phyloP scores from a whole-genome alignment of 768 basidiomycete species.

The Cystofilobasidium capitatum region DNA sequence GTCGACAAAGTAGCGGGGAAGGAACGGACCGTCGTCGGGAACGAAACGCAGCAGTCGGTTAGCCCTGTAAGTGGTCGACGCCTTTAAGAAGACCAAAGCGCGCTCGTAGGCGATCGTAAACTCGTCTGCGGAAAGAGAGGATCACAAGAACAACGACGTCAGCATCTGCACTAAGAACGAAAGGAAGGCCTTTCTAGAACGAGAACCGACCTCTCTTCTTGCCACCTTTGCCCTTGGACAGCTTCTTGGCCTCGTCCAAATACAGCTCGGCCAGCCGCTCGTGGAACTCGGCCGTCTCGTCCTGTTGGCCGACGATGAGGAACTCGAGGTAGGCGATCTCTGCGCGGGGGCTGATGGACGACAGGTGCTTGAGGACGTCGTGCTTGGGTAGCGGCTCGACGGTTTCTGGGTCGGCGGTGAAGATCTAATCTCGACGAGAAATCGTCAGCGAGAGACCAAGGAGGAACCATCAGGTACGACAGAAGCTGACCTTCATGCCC shows the following conservation, averaged over 20 bases:
- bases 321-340: constrained; percentile 60
- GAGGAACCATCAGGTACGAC: not conserved
- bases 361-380: constrained; percentile 67
- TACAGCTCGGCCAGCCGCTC: constrained; percentile 84
- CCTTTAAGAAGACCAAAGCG: constrained; percentile 65
- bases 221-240: constrained; percentile 42
- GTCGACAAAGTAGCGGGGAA: not conserved
- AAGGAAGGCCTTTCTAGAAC: constrained; percentile 47
- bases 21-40: constrained; percentile 60
- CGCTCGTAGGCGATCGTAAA: constrained; percentile 56
- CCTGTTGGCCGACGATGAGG: constrained; percentile 57
- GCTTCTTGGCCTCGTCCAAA: constrained; percentile 51
- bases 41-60: constrained; percentile 73
- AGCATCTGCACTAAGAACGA: too few relatives aligned
- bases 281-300: constrained; percentile 65
- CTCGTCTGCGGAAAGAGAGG: constrained; percentile 51
- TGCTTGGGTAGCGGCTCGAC: constrained; percentile 69
- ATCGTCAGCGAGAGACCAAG: not conserved
- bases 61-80: constrained; percentile 57
- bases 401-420: constrained; percentile 73
- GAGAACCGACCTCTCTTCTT: constrained; percentile 65
- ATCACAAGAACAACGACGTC: constrained; percentile 20
- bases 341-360: constrained; percentile 50
- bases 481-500: constrained; percentile 60
- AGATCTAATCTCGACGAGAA: constrained; percentile 55